These are phyloP conservation scores for Fraxinus anomala DNA, from an alignment of 257 asterid genomes.

Conservation along the genomic window DNA sequence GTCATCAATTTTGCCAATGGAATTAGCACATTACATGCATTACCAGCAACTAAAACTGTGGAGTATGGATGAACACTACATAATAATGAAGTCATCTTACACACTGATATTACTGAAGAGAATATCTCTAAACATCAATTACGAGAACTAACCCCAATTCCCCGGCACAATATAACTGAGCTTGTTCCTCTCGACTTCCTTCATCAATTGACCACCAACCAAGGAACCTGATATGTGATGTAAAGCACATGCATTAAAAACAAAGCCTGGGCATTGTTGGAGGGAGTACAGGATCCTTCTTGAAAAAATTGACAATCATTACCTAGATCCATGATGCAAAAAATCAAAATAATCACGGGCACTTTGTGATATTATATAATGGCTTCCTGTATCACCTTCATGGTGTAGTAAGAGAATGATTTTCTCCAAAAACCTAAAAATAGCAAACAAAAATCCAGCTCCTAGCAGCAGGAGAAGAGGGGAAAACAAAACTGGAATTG, in stretches of 20 bases:
- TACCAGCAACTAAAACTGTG: neutral
- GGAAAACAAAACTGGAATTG: constrained; percentile 69
- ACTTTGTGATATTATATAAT: constrained; percentile 52
- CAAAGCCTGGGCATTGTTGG: neutral
- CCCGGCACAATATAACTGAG: constrained; percentile 68
- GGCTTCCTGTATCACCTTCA: constrained; percentile 53
- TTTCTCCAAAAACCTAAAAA: constrained; percentile 64
- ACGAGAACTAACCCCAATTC: constrained; percentile 63
- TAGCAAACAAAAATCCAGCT: constrained; percentile 70
- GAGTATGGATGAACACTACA: neutral
- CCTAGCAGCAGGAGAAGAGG: constrained; percentile 94
- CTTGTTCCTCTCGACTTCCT: constrained; percentile 93
- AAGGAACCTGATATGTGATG: constrained; percentile 56
- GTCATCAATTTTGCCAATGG: neutral
- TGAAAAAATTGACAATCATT: constrained; percentile 14
- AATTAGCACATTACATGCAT: neutral
- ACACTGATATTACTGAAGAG: neutral
- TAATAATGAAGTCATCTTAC: neutral
- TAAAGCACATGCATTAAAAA: constrained; percentile 22
- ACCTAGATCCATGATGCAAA: constrained; percentile 87
- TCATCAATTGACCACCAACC: constrained; percentile 99
- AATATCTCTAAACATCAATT: neutral
- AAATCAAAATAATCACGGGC: constrained; percentile 73
- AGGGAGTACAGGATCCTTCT: constrained; percentile 15
- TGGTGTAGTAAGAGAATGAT: constrained; percentile 34